phyloP scores from a whole-genome alignment of 495 filamentous ascomycete genomes.

The Xylaria telfairii region DNA sequence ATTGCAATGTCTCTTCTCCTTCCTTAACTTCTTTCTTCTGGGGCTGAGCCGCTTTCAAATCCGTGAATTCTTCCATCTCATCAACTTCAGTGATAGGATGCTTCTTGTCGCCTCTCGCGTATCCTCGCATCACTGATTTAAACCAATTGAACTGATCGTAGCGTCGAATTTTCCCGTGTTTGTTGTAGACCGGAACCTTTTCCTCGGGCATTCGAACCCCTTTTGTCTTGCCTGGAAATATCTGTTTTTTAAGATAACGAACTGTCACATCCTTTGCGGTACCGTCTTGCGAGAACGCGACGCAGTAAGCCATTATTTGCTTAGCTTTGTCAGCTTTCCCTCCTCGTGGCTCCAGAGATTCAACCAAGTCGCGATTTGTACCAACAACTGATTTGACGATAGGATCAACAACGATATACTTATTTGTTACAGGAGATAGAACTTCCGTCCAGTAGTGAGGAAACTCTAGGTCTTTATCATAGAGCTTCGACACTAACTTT shows the following conservation, averaged over 20 bases:
- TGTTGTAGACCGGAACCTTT: constrained; percentile 79
- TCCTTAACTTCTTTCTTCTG: constrained; percentile 75
- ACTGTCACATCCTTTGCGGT: constrained; percentile 96
- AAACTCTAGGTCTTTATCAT: constrained; percentile 75
- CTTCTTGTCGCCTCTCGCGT: constrained; percentile 63
- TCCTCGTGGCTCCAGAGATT: constrained; percentile 82
- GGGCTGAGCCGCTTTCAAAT: constrained; percentile 72
- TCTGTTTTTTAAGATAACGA: constrained; percentile 83
- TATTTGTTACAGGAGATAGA: constrained; percentile 77
- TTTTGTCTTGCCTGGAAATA: constrained; percentile 90
- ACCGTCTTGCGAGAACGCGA: constrained; percentile 83
- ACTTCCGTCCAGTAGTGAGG: constrained; percentile 96
- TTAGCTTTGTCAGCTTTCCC: constrained; percentile 80
- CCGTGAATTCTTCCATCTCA: constrained; percentile 75
- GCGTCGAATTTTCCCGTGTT: constrained; percentile 70
- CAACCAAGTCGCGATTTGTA: constrained; percentile 70
- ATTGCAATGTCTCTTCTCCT: constrained; percentile 81
- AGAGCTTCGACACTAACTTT: constrained; percentile 36
- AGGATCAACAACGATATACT: constrained; percentile 78
- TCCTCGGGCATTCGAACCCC: constrained; percentile 77
- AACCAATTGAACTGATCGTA: constrained; percentile 88
- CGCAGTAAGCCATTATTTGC: constrained; percentile 90
- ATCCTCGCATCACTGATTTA: constrained; percentile 73
- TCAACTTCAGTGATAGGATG: constrained; percentile 68
- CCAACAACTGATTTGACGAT: constrained; percentile 72